These are phyloP conservation scores for Exophiala dermatitidis DNA, from an alignment of 2,329 filamentous ascomycete genomes.

Conservation along the genomic window DNA sequence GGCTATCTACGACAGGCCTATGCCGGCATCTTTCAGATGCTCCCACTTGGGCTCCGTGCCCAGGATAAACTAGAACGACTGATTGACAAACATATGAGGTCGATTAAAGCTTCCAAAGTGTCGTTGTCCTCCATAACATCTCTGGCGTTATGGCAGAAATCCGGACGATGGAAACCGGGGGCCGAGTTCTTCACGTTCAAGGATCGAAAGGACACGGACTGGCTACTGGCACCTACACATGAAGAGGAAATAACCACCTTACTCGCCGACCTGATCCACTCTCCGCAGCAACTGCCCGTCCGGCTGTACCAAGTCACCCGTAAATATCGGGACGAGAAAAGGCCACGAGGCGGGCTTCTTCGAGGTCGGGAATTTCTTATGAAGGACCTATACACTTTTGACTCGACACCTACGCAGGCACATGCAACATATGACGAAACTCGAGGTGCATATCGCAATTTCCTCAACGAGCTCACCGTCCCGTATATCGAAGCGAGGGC, in stretches of 20 bases:
- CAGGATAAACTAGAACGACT: constrained; percentile 80
- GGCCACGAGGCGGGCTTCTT: constrained; percentile 80
- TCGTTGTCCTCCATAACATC: constrained; percentile 80
- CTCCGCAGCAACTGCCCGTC: constrained; percentile 78
- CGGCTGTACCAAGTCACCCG: constrained; percentile 87
- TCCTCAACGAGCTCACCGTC: constrained; percentile 77
- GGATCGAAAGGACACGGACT: constrained; percentile 68
- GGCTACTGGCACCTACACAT: constrained; percentile 83
- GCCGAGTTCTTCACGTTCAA: constrained; percentile 67
- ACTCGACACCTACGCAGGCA: constrained; percentile 59
- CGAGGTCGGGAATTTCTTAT: constrained; percentile 88
- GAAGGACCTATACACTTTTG: constrained; percentile 98
- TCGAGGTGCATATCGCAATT: constrained; percentile 61
- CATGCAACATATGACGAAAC: constrained; percentile 74
- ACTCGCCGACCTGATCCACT: constrained; percentile 64
- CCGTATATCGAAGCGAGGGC: constrained; percentile 80
- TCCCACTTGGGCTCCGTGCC: constrained; percentile 78
- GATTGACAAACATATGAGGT: constrained; percentile 83
- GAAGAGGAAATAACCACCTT: constrained; percentile 91
- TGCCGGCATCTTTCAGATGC: constrained; percentile 83
- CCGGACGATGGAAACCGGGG: constrained; percentile 68
- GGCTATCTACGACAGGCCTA: constrained; percentile 75
- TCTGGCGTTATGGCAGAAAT: constrained; percentile 73
- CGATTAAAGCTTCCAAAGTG: constrained; percentile 66
- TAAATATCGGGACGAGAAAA: constrained; percentile 89